Percentiles rank a stretch among this genome's conserved stretches.
These are phyloP conservation scores for Silene coronaria DNA, from an alignment of 179 eudicot genomes.

Conservation along the genomic window DNA sequence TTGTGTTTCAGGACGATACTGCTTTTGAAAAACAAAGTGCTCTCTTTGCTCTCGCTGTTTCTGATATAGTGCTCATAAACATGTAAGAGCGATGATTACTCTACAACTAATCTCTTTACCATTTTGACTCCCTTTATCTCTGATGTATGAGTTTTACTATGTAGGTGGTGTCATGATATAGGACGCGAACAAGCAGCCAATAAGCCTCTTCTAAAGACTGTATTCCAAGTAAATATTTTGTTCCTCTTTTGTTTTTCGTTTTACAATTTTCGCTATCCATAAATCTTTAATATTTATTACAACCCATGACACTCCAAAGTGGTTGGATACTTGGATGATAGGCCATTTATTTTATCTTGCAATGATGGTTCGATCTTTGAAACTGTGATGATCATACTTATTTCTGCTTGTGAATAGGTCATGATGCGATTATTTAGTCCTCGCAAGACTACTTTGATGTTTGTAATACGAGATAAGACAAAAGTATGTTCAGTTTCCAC, in stretches of 20 bases:
- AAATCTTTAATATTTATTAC: neutral
- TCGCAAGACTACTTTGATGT: constrained; percentile 94
- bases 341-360: neutral
- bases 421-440: constrained; percentile 99
- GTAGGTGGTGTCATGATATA: constrained; percentile 99
- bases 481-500: constrained; percentile 44
- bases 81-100: constrained; percentile 24
- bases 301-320: too few relatives aligned
- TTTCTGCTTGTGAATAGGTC: constrained; percentile 42
- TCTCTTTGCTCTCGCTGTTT: constrained; percentile 39
- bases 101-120: neutral
- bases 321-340: too few relatives aligned
- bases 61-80: constrained; percentile 37
- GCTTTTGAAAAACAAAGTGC: constrained; percentile 40
- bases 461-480: constrained; percentile 97
- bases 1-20: constrained; percentile 30
- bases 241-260: neutral
- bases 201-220: constrained; percentile 94
- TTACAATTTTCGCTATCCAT: neutral
- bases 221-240: constrained; percentile 63
- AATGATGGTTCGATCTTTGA: neutral
- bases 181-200: constrained; percentile 99
- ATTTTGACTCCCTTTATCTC: neutral
- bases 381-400: neutral
- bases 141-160: neutral